Evolutionary conservation across 2,329 filamentous ascomycete species (phyloP), one percentile per base, ranked within the genome.

Genomic region (Calonectria leucothoes): DNA sequence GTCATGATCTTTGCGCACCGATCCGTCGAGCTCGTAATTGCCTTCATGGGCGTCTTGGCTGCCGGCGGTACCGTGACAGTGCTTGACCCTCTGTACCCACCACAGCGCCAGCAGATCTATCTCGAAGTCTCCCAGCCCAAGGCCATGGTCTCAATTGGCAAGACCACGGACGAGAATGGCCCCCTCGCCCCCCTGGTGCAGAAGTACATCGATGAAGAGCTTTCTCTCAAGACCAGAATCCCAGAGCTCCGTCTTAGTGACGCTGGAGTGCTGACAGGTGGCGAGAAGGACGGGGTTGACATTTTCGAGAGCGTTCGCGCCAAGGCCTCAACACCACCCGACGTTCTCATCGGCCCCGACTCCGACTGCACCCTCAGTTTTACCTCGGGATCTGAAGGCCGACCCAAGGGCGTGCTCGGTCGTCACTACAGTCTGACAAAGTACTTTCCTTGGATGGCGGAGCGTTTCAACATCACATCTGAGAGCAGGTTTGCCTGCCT

Each of bases 401-500:
- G 69, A 87, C 95, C 95, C 39, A 98, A 98, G 87, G 95, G 95
- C 78, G 96, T 98, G 15, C 89, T 92, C 70, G 96, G 96, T 1
- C 91, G 96, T 17, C 96, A 98, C 84, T 98, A 94, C 86, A 94
- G 92, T 65, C 87, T 98, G 74, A 91, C 95, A 1, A 93, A 94
- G 79, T 98, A 98, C 86, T 97, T 96, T 82, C 92, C 93, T 25
- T 98, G 95, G 96, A 98, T 98, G 96, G 92, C 95, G 0, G 87
- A 97, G 84, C 91, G 88, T 2, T 98, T 98, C 83, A 88, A 91
- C 63, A 88, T 97, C 61, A 93, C 91, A 0, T 88, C 92, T 11
- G 89, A 94, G 51, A 93, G 93, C 82, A 91, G 89, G 75, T 98
- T 98, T 81, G 95, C 95, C 4, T 93, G 96, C 87, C 88, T 98